Conservation (phyloP, 2,329 filamentous ascomycete species). For the Stachybotrys echinatus region DNA sequence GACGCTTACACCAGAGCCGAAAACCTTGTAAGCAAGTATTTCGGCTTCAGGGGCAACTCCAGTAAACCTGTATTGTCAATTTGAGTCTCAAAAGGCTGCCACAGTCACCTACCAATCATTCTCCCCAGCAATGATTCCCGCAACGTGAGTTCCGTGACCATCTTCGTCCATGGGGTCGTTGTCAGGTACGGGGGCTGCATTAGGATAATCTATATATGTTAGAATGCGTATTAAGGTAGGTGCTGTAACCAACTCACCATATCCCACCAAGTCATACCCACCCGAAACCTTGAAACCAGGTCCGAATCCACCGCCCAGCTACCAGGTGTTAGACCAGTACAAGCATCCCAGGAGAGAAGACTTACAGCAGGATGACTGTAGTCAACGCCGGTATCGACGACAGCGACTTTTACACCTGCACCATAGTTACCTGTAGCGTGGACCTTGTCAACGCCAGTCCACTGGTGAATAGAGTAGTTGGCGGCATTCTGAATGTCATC, state of each 20-base stretch:
- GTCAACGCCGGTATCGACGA: conserved; percentile 18
- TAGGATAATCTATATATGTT: too few species aligned
- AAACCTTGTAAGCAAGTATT: conserved; percentile 21
- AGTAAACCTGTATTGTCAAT: too few species aligned
- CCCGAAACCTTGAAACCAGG: conserved; percentile 15
- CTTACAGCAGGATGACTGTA: conserved; percentile 14
- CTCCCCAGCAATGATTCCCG: conserved; percentile 20
- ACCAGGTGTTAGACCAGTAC: too few species aligned
- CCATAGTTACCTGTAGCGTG: conserved; percentile 16
- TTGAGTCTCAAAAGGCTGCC: too few species aligned
- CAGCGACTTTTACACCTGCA: conserved; percentile 16
- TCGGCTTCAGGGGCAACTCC: conserved; percentile 23
- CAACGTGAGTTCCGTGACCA: conserved; percentile 22
- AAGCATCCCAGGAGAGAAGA: too few species aligned
- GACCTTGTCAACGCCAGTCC: conserved; percentile 16
- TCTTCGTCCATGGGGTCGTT: conserved; percentile 18
- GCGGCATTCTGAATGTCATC: background rate
- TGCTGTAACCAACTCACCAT: conserved; percentile 3
- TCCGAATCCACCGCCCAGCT: conserved; percentile 17
- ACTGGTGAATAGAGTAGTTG: conserved; percentile 7
- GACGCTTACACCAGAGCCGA: conserved; percentile 5
- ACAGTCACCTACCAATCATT: conserved; percentile 5
- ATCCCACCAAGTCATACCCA: conserved; percentile 15
- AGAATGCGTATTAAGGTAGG: too few species aligned
- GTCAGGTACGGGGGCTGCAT: conserved; percentile 9